Base-by-base conservation (phyloP, 2,329 filamentous ascomycete species). In the Endocalyx cinctus region DNA sequence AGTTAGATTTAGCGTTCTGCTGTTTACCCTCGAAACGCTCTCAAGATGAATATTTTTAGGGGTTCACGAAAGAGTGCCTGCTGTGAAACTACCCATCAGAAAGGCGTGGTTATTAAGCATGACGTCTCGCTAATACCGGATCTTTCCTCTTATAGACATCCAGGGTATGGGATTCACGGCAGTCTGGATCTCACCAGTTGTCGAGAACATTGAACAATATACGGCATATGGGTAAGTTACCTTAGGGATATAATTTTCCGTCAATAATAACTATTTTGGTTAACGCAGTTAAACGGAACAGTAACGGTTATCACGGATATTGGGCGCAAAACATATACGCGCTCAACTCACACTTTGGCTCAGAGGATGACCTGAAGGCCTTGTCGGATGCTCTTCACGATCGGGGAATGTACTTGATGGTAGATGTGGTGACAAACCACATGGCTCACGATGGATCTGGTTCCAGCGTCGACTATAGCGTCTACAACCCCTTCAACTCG, bases 291-390 rank as follows among this genome's bases (percentile, higher is more conserved):
- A 5, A 26, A 8, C 27, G 63, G 59, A 63, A 25, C 49, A 54
- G 30, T 56, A 57, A n/a, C 2, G 62, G 67, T 4, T 77, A 75
- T 47, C 73, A 77, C 38, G 73, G 73, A 6, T 77, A 77, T 51
- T 76, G 70, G 71, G 62, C 68, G 17, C 50, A 63, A 29, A 62
- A 76, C 39, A 51, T 74, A 14, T 66, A 71, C 47, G 34, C 58
- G 11, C 53, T 84, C 35, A 82, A 84, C 47, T 41, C 64, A 3
- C 64, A 76, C 37, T 78, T 75, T 40, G 80, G 81, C 18, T 74
- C 72, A 0, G 64, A 65, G 5, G 62, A 71, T 11, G 79, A 84
- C 44, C 62, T 84, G 35, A 69, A 69, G 42, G 66, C 63, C 5
- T 64, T 84, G 6, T 65, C 77, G 2, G 55, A 59, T 15, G 74